Base-by-base conservation (phyloP, 2,329 filamentous ascomycete species). In the Fusarium globosum region DNA sequence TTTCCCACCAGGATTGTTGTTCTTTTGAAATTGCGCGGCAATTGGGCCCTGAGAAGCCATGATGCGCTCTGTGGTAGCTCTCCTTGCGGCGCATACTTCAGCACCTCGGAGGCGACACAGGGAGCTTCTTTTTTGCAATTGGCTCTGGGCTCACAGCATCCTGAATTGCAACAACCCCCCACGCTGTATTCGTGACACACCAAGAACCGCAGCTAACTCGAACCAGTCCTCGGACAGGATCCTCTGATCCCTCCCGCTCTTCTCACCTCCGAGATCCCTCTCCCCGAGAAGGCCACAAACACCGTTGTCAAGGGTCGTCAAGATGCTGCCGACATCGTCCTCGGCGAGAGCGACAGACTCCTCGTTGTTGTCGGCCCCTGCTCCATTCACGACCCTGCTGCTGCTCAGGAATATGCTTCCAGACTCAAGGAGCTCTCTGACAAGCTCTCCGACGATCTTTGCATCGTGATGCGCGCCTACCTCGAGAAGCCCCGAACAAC, bases 401-500 rank as follows among this genome's bases (percentile, higher is more conserved):
- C 91, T 20, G 96, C 96, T 45, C 87, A 97, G 77, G 95, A 98
- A 83, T 99, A 99, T 88, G 94, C 93, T 81, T 85, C 88, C 71
- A 90, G 92, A 65, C 89, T 99, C 55, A 93, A 94, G 85, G 85
- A 87, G 60, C 86, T 98, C 53, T 90, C 95, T 68, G 90, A 93
- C 74, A 94, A 93, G 87, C 91, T 98, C 71, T 90, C 91, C 70
- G 87, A 91, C 77, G 95, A 98, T 81, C 88, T 99, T 52, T 92
- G 92, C 82, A 93, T 99, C 82, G 92, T 99, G 80, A 99, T 99
- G 96, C 94, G 96, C 78, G 95, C 95, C 81, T 99, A 99, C 89
- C 92, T 99, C 58, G 96, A 99, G 88, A 99, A 99, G 89, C 96
- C 96, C 46, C 92, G 96, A 70, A 99, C 96, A 56, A 99, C 96